Evolutionary conservation across 441 rosid species (phyloP), one percentile per base, ranked within the genome.

Genomic region (Arabidopsis hybrid): DNA sequence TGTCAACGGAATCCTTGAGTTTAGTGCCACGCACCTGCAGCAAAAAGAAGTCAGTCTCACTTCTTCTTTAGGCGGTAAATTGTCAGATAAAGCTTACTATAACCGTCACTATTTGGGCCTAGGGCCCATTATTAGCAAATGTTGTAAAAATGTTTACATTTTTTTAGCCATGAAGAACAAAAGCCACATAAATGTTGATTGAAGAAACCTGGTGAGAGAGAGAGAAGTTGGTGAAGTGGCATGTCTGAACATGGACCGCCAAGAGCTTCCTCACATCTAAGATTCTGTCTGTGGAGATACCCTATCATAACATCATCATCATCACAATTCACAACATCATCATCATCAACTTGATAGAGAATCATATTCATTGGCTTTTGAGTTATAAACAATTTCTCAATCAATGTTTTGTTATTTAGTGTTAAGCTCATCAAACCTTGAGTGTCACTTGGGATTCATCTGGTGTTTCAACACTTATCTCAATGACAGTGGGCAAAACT

Each of bases 281-380:
- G 77, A 90, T 88, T 81, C 84, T 84, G 89, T 90, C 95, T 40
- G 95, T 88, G 14, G 95, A 90, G 58, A 90, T 88, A 6, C 92
- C 92, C 95, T 90, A 55, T 81, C 74, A 60, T 35, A 65, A 59
- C 60, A 57, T 7, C 21, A 70, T 47, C 69, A 58, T 13, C 58
- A 71, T 50, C 52, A 62, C 49, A 16, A 31, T 4, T 11, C 16
- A 45, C 16, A 64, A 55, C 60, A 21, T 21, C 26, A 58, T 10
- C 50, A 68, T 52, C 36, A 58, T 10, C 45, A 63, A 4, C 61
- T 42, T 56, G 26, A 59, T 6, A 59, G 8, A 13, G 16, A 43
- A 51, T 67, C 26, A 43, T 34, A 63, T 67, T 59, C 52, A 72
- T 60, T 26, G 32, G 11, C 14, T 49, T 46, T 11, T 56, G 1